These are phyloP conservation scores for Candida mattraensis DNA, from an alignment of 805 yeast species.

Conservation along the genomic window DNA sequence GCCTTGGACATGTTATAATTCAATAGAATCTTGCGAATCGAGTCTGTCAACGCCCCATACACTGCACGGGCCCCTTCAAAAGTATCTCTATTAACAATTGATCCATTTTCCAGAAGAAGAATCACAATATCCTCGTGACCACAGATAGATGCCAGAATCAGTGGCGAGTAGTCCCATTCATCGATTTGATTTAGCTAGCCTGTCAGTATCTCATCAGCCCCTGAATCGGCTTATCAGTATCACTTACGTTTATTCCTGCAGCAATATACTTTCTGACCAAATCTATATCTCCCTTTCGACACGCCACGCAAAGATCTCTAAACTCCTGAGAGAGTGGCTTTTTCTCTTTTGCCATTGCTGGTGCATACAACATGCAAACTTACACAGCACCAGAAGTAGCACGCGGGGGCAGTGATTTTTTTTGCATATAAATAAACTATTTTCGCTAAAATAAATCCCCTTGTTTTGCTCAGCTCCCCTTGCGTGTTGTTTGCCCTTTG, in stretches of 20 bases:
- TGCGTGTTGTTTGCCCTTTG: too few species aligned
- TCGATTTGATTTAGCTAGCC: conserved; percentile 50
- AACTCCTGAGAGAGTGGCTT: conserved; percentile 32
- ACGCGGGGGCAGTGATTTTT: too few species aligned
- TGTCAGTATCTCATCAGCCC: neutral
- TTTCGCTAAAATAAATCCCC: too few species aligned
- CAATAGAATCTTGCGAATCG: conserved; percentile 56
- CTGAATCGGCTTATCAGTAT: too few species aligned
- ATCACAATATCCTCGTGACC: conserved; percentile 70
- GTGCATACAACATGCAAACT: too few species aligned
- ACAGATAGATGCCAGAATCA: conserved; percentile 70
- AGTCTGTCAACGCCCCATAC: conserved; percentile 74
- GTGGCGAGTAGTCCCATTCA: conserved; percentile 73
- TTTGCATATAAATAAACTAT: too few species aligned
- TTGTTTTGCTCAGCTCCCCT: too few species aligned
- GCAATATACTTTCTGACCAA: conserved; percentile 57
- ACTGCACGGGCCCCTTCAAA: conserved; percentile 76
- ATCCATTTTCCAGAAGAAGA: conserved; percentile 62
- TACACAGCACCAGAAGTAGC: too few species aligned
- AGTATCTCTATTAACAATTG: conserved; percentile 78
- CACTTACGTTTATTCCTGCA: conserved; percentile 47
- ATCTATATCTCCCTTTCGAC: conserved; percentile 68
- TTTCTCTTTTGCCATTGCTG: too few species aligned
- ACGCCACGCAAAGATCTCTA: conserved; percentile 57
- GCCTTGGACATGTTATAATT: conserved; percentile 67